Conservation (phyloP, 148 eudicot genomes). For the Fagopyrum homotropicum region DNA sequence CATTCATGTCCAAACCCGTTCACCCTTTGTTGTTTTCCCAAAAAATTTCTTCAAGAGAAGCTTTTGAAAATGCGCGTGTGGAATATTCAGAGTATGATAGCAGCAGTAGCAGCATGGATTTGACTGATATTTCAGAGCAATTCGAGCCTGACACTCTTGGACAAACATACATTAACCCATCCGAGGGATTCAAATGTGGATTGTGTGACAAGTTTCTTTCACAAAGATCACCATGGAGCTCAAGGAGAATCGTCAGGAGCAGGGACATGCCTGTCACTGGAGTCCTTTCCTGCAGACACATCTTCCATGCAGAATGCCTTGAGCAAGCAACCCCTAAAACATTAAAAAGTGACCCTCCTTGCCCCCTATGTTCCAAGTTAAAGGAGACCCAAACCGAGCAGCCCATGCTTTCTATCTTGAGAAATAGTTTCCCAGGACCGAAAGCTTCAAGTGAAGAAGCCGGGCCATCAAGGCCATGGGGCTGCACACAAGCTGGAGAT, state of each 20-base stretch:
- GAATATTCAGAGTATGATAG: constrained; percentile 41
- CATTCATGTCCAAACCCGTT: constrained; percentile 86
- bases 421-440: constrained; percentile 42
- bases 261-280: constrained; percentile 90
- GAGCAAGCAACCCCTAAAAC: constrained; percentile 79
- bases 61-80: constrained; percentile 20
- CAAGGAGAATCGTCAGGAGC: constrained; percentile 66
- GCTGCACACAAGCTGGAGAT: constrained; percentile 75
- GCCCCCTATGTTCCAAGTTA: constrained; percentile 62
- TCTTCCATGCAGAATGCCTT: constrained; percentile 94
- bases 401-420: constrained; percentile 34
- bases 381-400: constrained; percentile 58
- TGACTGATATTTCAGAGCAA: constrained; percentile 46
- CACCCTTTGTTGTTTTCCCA: constrained; percentile 70
- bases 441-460: constrained; percentile 48
- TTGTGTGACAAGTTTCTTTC: constrained; percentile 84
- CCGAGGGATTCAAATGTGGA: constrained; percentile 45
- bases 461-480: constrained; percentile 65
- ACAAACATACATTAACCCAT: constrained; percentile 23
- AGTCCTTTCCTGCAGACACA: constrained; percentile 76
- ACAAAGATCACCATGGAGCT: constrained; percentile 92
- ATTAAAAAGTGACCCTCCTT: constrained; percentile 73
- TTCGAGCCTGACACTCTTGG: constrained; percentile 36
- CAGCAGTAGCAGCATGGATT: constrained; percentile 58
- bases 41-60: constrained; percentile 37